phyloP scores from a whole-genome alignment of 2,329 filamentous ascomycete species.

The Fusarium pilosicola region DNA sequence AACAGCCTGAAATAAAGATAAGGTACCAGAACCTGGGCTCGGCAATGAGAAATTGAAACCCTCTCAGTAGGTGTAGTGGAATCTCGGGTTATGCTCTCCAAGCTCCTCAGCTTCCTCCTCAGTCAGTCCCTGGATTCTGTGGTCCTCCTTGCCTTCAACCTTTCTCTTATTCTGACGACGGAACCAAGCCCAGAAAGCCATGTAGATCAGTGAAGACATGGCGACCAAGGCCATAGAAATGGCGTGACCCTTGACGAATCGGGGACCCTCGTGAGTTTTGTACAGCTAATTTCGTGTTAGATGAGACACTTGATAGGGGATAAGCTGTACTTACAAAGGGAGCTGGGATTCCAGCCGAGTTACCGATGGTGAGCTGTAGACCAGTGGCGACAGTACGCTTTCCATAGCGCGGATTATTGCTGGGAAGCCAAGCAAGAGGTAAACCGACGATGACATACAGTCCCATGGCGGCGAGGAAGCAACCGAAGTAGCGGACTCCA shows the following conservation, averaged over 20 bases:
- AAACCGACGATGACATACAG: slow-evolving; percentile 60
- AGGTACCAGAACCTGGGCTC: not conserved
- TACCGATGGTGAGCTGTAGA: slow-evolving; percentile 71
- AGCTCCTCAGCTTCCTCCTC: slow-evolving; percentile 47
- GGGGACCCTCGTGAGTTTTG: slow-evolving; percentile 51
- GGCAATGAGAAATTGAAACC: too few relatives aligned
- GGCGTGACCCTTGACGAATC: slow-evolving; percentile 61
- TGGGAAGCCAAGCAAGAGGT: slow-evolving; percentile 56
- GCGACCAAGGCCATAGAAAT: slow-evolving; percentile 59
- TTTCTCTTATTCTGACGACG: slow-evolving; percentile 50
- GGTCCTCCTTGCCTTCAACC: slow-evolving; percentile 43
- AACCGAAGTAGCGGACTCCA: slow-evolving; percentile 69
- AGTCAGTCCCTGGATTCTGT: slow-evolving; percentile 42
- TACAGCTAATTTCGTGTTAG: slow-evolving; percentile 40
- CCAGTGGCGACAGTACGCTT: slow-evolving; percentile 71
- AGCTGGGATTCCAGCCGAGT: slow-evolving; percentile 70
- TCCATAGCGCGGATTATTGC: slow-evolving; percentile 70
- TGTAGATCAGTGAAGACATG: slow-evolving; percentile 56
- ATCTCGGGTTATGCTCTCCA: slow-evolving; percentile 47
- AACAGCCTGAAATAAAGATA: not conserved
- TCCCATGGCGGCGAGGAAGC: slow-evolving; percentile 70
- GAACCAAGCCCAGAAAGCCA: slow-evolving; percentile 48
- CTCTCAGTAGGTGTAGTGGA: slow-evolving; percentile 44
- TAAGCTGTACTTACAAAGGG: slow-evolving; percentile 55
- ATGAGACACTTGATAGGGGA: fast-evolving